phyloP scores from a whole-genome alignment of 2,329 filamentous ascomycete species.

The Fusarium sp. region DNA sequence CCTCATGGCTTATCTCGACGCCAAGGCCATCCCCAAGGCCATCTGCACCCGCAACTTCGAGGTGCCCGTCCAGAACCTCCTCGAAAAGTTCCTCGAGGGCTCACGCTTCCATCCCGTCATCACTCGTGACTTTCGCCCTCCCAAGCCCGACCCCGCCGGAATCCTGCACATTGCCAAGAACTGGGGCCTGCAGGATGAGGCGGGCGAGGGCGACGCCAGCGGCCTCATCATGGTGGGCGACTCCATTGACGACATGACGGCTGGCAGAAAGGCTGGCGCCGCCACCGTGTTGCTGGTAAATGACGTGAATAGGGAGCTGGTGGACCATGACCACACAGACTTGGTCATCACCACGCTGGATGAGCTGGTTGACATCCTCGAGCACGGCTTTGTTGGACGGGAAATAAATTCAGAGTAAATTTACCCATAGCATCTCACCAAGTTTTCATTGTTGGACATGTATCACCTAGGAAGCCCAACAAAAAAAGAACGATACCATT shows the following conservation, averaged over 20 bases:
- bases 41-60: constrained; percentile 98
- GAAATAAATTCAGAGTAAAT: constrained; percentile 39
- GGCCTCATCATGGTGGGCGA: constrained; percentile 79
- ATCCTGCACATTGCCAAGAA: constrained; percentile 86
- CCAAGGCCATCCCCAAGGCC: constrained; percentile 77
- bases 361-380: constrained; percentile 82
- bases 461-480: neutral
- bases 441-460: neutral
- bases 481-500: constrained; percentile 1
- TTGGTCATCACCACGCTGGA: constrained; percentile 80
- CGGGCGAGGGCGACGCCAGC: constrained; percentile 59
- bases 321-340: constrained; percentile 82
- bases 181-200: constrained; percentile 74
- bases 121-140: constrained; percentile 85
- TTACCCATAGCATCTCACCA: neutral
- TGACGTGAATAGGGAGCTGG: constrained; percentile 81
- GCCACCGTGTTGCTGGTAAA: constrained; percentile 92
- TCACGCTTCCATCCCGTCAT: constrained; percentile 84
- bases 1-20: constrained; percentile 88
- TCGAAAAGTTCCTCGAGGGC: constrained; percentile 80
- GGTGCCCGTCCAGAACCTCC: constrained; percentile 80
- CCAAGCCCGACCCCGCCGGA: constrained; percentile 91
- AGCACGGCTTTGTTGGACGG: constrained; percentile 79
- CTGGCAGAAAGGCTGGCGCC: constrained; percentile 85
- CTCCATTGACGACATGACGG: constrained; percentile 93